Evolutionary conservation across 2,329 filamentous ascomycete species (phyloP), one percentile per base, ranked within the genome.

Genomic region (Simplicillium sp.): DNA sequence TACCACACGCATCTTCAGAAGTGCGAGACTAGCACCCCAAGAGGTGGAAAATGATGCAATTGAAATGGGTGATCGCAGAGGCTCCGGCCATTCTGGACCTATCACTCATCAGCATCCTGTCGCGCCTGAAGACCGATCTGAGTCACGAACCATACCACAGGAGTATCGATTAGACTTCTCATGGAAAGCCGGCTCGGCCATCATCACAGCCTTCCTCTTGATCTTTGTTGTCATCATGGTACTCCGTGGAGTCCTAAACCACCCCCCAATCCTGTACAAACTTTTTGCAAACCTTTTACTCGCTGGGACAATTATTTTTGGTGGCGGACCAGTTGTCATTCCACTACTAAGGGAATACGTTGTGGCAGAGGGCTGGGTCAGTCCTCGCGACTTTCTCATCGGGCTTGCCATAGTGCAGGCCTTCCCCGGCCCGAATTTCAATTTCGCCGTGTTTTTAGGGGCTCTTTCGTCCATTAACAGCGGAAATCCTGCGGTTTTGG

Each of bases 231-330:
- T 62, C 2, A 54, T 83, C 16, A 71, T 85, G 54, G 64, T 73
- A 13, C 48, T 71, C 0, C 66, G 69, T 29, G 68, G 54, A 57
- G 67, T 52, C 45, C 58, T 60, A 37, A 43, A 57, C 1, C 34
- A 53, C 9, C 59, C 59, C 0, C 65, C 75, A 0, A 58, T 77
- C 0, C 57, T 70, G 0, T 77, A 77, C 48, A 66, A 71, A 37
- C 68, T 87, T 16, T 87, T 87, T 50, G 68, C 80, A 5, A 87
- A 84, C 55, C 73, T 87, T 60, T 86, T 82, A 50, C 75, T 87
- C 0, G 83, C 82, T 0, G 83, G 82, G 0, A 87, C 82, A 2
- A 73, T 81, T 42, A 80, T 79, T 47, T 77, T 80, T 38, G 78
- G 78, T 3, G 77, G 78, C 3, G 78, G 78, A 0, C 78, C 78